Conservation (phyloP, 1,284 basidiomycete species). For the Rhodotorula mucilaginosa region DNA sequence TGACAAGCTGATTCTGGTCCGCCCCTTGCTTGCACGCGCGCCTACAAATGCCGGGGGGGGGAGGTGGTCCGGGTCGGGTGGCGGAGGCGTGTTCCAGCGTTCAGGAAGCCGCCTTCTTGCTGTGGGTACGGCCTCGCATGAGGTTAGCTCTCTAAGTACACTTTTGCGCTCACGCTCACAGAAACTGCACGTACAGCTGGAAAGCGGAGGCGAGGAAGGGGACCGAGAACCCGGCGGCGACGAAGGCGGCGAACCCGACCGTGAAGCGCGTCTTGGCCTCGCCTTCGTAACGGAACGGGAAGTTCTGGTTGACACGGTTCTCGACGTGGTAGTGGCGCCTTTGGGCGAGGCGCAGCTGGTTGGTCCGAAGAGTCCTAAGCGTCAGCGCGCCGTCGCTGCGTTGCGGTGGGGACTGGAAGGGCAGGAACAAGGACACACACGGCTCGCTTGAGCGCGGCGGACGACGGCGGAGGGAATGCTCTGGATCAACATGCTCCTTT, state of each 20-base stretch:
- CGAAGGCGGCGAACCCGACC: neutral
- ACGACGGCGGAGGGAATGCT: neutral
- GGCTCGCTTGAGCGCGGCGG: neutral
- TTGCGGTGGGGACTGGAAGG: too few species aligned
- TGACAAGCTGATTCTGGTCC: too few species aligned
- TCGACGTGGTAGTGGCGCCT: constrained; percentile 2
- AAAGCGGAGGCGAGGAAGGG: neutral
- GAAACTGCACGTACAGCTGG: neutral
- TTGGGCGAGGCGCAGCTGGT: neutral
- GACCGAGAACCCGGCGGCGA: neutral
- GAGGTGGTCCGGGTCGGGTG: too few species aligned
- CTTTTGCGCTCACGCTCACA: too few species aligned
- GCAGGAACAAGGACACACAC: neutral
- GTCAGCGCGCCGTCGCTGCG: neutral
- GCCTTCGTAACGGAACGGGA: constrained; percentile 6
- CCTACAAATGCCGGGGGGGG: neutral
- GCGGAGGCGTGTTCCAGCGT: neutral
- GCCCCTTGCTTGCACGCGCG: neutral
- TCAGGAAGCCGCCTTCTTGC: constrained; percentile 8
- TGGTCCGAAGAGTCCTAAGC: too few species aligned
- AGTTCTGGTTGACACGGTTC: neutral
- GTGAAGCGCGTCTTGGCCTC: constrained; percentile 4
- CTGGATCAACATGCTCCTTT: neutral
- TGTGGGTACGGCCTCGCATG: neutral
- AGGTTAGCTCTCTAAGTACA: neutral